Percentiles rank a stretch among this genome's conserved stretches.
Evolutionary conservation across 257 asterid species (phyloP).

Genomic region (Paulownia fortunei): DNA sequence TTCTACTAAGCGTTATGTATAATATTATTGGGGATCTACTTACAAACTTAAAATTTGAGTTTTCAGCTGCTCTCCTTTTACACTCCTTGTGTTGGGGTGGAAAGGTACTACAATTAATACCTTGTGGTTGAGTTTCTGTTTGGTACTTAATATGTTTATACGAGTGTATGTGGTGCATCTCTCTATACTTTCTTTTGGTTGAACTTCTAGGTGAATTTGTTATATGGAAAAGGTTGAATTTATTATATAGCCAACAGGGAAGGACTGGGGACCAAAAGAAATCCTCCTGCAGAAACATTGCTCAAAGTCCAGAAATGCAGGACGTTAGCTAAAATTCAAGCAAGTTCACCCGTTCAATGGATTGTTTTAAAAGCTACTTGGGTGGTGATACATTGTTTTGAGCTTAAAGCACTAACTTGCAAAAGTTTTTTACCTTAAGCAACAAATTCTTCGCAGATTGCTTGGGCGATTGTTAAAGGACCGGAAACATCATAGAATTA

Average conservation of each 20-base stretch:
- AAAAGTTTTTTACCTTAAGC: background rate
- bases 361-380: too few relatives aligned
- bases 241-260: too few relatives aligned
- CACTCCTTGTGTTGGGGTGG: background rate
- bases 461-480: background rate
- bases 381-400: too few relatives aligned
- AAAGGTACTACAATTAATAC: background rate
- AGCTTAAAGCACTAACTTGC: background rate
- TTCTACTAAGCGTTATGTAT: background rate
- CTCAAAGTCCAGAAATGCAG: too few relatives aligned
- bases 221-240: background rate
- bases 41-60: background rate
- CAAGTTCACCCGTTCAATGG: too few relatives aligned
- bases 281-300: too few relatives aligned
- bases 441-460: background rate
- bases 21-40: background rate
- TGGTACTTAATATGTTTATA: background rate
- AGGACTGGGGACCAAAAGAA: too few relatives aligned
- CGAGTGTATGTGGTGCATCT: background rate
- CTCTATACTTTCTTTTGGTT: background rate
- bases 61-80: background rate
- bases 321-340: too few relatives aligned
- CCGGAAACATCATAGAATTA: background rate
- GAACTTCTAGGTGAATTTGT: background rate
- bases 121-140: conserved; percentile 23